These are phyloP conservation scores for Microstegium vimineum DNA, from an alignment of 176 grass and related monocot species.

Conservation along the genomic window DNA sequence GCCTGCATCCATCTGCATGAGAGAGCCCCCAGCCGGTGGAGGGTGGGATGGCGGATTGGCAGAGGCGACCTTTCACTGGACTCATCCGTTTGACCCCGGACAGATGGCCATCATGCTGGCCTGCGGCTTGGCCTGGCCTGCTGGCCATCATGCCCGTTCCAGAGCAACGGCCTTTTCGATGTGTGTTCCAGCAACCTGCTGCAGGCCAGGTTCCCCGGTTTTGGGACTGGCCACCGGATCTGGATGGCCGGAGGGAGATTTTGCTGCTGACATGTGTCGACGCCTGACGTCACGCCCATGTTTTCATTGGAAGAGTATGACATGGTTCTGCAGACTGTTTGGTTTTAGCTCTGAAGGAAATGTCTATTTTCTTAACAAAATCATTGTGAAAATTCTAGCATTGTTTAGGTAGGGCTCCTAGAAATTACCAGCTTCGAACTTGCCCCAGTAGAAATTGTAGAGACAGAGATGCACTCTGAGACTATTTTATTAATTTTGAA, in stretches of 20 bases:
- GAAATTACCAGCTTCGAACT: no score
- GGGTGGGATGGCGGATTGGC: neutral
- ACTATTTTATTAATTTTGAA: no score
- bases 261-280: neutral
- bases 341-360: no score
- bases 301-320: no score
- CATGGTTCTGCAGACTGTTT: no score
- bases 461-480: no score
- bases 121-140: neutral
- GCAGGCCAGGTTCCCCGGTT: constrained; percentile 30
- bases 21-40: no score
- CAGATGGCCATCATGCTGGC: constrained; percentile 8
- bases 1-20: no score
- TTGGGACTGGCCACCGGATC: neutral
- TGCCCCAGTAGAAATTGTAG: no score
- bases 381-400: neutral
- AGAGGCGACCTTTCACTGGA: constrained; percentile 18
- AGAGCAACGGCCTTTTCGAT: neutral
- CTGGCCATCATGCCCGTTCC: constrained; percentile 13
- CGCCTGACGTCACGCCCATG: neutral
- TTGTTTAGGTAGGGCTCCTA: neutral
- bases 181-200: constrained; percentile 38
- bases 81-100: constrained; percentile 39
- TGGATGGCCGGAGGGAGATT: neutral
- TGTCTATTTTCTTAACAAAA: no score